phyloP scores from a whole-genome alignment of 306 rosid genomes.

The Urtica urens region DNA sequence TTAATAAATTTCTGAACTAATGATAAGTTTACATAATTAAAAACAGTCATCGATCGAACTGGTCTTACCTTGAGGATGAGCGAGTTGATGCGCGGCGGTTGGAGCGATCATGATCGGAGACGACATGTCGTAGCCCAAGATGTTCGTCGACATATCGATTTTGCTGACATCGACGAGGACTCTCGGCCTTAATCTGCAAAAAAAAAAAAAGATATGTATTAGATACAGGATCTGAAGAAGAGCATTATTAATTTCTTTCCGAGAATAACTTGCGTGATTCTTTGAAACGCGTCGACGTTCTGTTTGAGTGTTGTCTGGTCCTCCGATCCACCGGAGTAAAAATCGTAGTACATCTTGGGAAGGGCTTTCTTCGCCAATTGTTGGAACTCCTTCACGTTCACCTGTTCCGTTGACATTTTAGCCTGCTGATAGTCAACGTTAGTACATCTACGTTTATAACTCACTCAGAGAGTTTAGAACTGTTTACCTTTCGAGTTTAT shows the following conservation, averaged over 20 bases:
- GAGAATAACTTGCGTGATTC: constrained; percentile 39
- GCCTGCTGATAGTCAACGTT: too few species aligned
- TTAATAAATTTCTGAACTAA: not conserved
- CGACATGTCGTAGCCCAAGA: constrained; percentile 40
- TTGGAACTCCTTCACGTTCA: constrained; percentile 47
- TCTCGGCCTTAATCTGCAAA: constrained; percentile 50
- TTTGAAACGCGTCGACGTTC: constrained; percentile 43
- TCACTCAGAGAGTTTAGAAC: too few species aligned
- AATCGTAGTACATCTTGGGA: constrained; percentile 57
- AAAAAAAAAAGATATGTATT: not conserved
- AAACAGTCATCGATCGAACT: not conserved
- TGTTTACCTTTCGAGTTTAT: too few species aligned
- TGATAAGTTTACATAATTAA: not conserved
- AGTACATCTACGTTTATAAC: too few species aligned
- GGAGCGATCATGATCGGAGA: constrained; percentile 57
- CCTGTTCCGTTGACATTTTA: constrained; percentile 38
- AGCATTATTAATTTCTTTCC: not conserved
- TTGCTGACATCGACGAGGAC: constrained; percentile 58
- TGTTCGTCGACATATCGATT: constrained; percentile 40
- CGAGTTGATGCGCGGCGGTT: constrained; percentile 38
- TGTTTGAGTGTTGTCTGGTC: constrained; percentile 40
- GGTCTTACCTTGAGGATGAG: constrained; percentile 50
- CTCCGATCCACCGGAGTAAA: constrained; percentile 54
- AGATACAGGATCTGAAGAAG: not conserved
- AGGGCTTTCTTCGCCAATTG: constrained; percentile 43